A percentile compares a stretch with the other conserved stretches of the same genome.
Conservation (phyloP, 331 rosid species). For the Stylosanthes scabra region DNA sequence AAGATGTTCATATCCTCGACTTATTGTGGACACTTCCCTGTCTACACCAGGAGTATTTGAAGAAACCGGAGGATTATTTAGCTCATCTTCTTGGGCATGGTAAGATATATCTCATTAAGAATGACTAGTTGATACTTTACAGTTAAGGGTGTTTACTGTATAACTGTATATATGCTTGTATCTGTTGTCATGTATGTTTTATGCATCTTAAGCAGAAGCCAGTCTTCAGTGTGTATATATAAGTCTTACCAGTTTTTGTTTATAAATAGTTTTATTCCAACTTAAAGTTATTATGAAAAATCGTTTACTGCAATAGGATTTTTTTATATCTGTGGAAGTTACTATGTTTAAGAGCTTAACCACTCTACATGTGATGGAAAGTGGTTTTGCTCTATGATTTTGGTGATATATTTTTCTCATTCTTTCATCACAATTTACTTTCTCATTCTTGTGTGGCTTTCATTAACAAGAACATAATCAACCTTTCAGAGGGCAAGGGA, state of each 20-base stretch:
- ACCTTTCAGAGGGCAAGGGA: constrained; percentile 89
- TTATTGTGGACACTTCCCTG: constrained; percentile 89
- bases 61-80: constrained; percentile 93
- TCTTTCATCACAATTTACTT: constrained; percentile 1
- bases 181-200: constrained; percentile 7
- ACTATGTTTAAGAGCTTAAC: constrained; percentile 19
- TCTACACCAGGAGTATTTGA: constrained; percentile 73
- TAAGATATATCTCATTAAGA: constrained; percentile 49
- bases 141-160: neutral
- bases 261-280: constrained; percentile 1
- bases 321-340: constrained; percentile 19
- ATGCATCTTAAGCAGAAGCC: constrained; percentile 22
- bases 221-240: neutral
- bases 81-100: constrained; percentile 98
- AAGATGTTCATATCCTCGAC: constrained; percentile 86
- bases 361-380: constrained; percentile 5
- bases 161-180: constrained; percentile 2
- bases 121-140: constrained; percentile 22
- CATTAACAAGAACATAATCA: constrained; percentile 42
- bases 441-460: constrained; percentile 30
- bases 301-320: constrained; percentile 28
- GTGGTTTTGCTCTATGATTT: constrained; percentile 1
- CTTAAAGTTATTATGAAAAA: constrained; percentile 15
- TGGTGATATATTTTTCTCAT: constrained; percentile 9
- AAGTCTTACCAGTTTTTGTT: constrained; percentile 1